Evolutionary conservation across 805 yeast genomes (phyloP).

Genomic region (Hanseniaspora thailandica): DNA sequence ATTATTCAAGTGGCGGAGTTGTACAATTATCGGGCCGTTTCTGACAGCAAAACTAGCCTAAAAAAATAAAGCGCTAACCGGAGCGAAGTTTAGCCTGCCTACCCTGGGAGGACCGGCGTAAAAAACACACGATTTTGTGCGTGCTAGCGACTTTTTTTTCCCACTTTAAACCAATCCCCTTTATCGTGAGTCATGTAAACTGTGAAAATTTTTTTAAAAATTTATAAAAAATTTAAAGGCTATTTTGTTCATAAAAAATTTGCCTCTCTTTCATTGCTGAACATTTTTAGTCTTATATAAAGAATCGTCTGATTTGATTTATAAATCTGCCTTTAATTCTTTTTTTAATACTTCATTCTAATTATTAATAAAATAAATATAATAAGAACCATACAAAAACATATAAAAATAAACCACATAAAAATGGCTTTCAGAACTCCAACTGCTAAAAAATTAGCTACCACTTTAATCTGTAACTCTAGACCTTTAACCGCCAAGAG

Average conservation of each 20-base stretch:
- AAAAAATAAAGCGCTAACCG: no score
- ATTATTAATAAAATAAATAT: background rate
- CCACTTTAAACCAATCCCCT: background rate
- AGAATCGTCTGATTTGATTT: background rate
- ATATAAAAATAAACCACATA: background rate
- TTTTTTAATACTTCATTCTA: no score
- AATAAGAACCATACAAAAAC: background rate
- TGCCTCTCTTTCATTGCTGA: background rate
- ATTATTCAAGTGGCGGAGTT: background rate
- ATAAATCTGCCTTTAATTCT: no score
- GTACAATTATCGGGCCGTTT: background rate
- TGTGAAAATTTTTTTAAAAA: no score
- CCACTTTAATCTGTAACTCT: conserved; percentile 33
- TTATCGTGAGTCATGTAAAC: background rate
- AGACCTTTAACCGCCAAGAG: conserved; percentile 47
- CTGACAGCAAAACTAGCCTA: no score
- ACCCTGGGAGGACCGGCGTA: background rate
- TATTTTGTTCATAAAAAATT: no score
- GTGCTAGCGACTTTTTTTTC: background rate
- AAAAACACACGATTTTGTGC: background rate
- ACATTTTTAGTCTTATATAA: background rate
- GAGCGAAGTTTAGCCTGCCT: background rate
- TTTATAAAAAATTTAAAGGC: background rate
- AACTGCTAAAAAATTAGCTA: conserved; percentile 21
- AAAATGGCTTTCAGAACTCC: conserved; percentile 16